Conservation (phyloP, 2,329 filamentous ascomycete genomes). For the Colletotrichum aenigma region DNA sequence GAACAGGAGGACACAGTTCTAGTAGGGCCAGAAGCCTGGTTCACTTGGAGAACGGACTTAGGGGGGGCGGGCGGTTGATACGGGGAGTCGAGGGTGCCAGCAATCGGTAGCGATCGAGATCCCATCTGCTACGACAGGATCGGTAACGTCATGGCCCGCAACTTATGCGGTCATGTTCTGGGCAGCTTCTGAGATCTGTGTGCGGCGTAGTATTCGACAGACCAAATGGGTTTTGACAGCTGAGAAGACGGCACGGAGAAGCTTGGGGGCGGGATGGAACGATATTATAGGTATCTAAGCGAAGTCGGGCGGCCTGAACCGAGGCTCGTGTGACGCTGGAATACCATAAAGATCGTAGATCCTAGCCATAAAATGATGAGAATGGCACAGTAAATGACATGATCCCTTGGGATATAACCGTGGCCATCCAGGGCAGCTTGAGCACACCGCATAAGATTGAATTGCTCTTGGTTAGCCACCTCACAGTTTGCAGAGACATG, state of each 20-base stretch:
- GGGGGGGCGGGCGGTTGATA: not conserved
- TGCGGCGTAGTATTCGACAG: not conserved
- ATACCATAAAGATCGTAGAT: not conserved
- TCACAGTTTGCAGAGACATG: not conserved
- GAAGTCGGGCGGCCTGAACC: not conserved
- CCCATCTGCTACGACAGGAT: not conserved
- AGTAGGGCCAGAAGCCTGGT: not conserved
- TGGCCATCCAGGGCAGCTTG: not conserved
- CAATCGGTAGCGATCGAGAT: not conserved
- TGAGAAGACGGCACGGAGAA: not conserved
- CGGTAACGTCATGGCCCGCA: not conserved
- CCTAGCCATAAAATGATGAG: not conserved
- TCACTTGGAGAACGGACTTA: not conserved
- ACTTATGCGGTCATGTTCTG: not conserved
- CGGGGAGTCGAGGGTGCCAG: not conserved
- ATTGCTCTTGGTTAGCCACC: not conserved
- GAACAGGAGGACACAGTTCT: not conserved
- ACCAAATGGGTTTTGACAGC: not conserved
- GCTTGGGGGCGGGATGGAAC: not conserved
- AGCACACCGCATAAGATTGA: not conserved
- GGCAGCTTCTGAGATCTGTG: not conserved
- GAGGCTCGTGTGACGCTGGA: not conserved
- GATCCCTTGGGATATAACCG: not conserved
- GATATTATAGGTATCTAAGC: not conserved
- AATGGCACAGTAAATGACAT: not conserved